Conservation (phyloP, 1,284 basidiomycete genomes). For the Trametes polyzona region DNA sequence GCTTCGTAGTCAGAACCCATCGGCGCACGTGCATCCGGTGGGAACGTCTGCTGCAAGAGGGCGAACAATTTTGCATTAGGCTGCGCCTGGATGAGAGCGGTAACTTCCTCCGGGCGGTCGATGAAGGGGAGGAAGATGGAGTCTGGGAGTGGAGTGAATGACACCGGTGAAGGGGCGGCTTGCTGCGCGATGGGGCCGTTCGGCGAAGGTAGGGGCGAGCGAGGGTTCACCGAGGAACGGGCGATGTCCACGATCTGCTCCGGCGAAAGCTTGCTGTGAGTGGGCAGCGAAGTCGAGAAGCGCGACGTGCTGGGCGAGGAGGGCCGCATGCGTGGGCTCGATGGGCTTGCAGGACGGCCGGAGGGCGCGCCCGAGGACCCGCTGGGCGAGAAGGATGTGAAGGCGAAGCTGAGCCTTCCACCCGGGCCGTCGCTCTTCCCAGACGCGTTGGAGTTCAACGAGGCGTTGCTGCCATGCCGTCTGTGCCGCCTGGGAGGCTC, state of each 20-base stretch:
- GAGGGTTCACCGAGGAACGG: constrained; percentile 57
- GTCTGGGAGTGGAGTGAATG: constrained; percentile 71
- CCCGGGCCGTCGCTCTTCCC: constrained; percentile 31
- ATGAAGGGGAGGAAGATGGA: constrained; percentile 78
- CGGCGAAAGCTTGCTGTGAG: constrained; percentile 50
- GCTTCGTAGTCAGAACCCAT: constrained; percentile 29
- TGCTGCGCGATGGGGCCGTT: constrained; percentile 24
- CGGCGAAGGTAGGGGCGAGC: constrained; percentile 26
- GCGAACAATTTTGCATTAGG: constrained; percentile 71
- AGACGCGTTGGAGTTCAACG: constrained; percentile 34
- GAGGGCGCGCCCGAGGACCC: constrained; percentile 23
- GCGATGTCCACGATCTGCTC: constrained; percentile 73
- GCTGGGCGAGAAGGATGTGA: constrained; percentile 55
- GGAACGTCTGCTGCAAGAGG: constrained; percentile 71
- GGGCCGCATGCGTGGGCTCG: constrained; percentile 33
- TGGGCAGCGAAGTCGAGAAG: constrained; percentile 27
- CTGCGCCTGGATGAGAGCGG: constrained; percentile 58
- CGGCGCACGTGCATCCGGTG: constrained; percentile 33
- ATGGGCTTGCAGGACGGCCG: constrained; percentile 33
- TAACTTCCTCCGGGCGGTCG: constrained; percentile 69
- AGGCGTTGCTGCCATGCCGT: constrained; percentile 42
- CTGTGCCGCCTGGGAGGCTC: constrained; percentile 33
- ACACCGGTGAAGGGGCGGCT: constrained; percentile 40
- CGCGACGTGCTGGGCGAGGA: constrained; percentile 32
- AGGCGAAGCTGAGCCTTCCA: constrained; percentile 65